phyloP scores from a whole-genome alignment of 148 eudicot species.

The Nepenthes gracilis region DNA sequence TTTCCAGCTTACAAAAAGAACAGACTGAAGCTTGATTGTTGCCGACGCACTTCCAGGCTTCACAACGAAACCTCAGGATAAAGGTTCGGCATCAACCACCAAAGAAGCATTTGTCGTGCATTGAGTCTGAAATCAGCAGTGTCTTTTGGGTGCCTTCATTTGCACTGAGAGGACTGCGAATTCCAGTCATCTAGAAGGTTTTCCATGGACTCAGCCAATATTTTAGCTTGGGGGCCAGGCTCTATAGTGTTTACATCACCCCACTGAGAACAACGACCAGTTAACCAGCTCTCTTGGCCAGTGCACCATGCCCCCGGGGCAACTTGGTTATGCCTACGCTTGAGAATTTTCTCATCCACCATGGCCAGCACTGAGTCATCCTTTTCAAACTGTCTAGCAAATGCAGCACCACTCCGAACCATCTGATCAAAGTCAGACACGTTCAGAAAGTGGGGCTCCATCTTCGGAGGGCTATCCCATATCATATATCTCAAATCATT shows the following conservation, averaged over 20 bases:
- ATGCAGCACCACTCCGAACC: slow-evolving; percentile 86
- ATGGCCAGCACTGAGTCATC: slow-evolving; percentile 60
- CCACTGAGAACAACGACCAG: slow-evolving; percentile 62
- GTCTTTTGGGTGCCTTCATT: slow-evolving; percentile 16
- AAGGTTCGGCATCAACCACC: too few species aligned
- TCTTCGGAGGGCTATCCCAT: slow-evolving; percentile 96
- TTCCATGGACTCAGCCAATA: slow-evolving; percentile 37
- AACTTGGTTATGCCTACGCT: slow-evolving; percentile 44
- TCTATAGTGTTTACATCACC: slow-evolving; percentile 61
- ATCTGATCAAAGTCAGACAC: slow-evolving; percentile 59
- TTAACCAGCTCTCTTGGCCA: slow-evolving; percentile 44
- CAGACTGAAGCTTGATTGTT: too few species aligned
- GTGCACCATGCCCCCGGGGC: slow-evolving; percentile 94
- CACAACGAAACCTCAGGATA: too few species aligned
- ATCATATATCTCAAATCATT: slow-evolving; percentile 75
- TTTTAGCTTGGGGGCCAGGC: slow-evolving; percentile 54
- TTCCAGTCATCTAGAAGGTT: slow-evolving; percentile 42
- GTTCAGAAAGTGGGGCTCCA: slow-evolving; percentile 67
- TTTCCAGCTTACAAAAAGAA: too few species aligned
- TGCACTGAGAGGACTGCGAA: slow-evolving; percentile 60
- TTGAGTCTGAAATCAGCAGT: too few species aligned
- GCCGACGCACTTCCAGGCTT: too few species aligned
- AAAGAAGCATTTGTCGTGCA: too few species aligned
- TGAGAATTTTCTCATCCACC: slow-evolving; percentile 66
- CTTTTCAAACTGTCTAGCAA: slow-evolving; percentile 65